Evolutionary conservation across 306 rosid genomes (phyloP).

Genomic region (Dalbergia oliveri): DNA sequence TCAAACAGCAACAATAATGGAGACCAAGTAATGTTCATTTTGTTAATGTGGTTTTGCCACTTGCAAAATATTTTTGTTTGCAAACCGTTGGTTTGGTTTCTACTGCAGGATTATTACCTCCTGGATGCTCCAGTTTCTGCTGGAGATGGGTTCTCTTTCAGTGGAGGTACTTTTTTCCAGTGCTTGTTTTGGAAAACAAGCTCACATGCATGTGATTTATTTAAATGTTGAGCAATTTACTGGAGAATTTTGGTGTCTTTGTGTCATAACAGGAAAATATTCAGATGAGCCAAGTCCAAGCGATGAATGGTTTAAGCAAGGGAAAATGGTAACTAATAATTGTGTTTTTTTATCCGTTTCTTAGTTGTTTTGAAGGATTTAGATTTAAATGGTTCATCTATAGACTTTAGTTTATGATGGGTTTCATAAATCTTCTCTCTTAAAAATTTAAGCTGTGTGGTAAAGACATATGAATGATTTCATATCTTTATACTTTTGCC

Average conservation of each 20-base stretch:
- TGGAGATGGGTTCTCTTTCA: constrained; percentile 92
- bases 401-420: no score
- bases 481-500: no score
- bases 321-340: constrained; percentile 65
- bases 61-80: neutral
- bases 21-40: constrained; percentile 51
- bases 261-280: constrained; percentile 73
- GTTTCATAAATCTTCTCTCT: no score
- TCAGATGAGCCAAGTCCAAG: constrained; percentile 83
- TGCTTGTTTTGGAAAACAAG: neutral
- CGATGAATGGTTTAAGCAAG: constrained; percentile 92
- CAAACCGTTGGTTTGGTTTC: constrained; percentile 7
- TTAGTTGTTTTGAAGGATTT: neutral
- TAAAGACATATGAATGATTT: no score
- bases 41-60: constrained; percentile 18
- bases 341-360: neutral
- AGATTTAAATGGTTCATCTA: no score
- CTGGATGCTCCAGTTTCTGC: constrained; percentile 79
- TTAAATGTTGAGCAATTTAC: constrained; percentile 30
- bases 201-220: neutral
- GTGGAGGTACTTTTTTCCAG: constrained; percentile 64
- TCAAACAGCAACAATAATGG: constrained; percentile 52
- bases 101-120: constrained; percentile 74
- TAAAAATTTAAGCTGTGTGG: no score
- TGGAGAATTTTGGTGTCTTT: constrained; percentile 24